These are phyloP conservation scores for Aurantiochytrium sp. DNA, from an alignment of 108 stramenopile genomes.

Conservation along the genomic window DNA sequence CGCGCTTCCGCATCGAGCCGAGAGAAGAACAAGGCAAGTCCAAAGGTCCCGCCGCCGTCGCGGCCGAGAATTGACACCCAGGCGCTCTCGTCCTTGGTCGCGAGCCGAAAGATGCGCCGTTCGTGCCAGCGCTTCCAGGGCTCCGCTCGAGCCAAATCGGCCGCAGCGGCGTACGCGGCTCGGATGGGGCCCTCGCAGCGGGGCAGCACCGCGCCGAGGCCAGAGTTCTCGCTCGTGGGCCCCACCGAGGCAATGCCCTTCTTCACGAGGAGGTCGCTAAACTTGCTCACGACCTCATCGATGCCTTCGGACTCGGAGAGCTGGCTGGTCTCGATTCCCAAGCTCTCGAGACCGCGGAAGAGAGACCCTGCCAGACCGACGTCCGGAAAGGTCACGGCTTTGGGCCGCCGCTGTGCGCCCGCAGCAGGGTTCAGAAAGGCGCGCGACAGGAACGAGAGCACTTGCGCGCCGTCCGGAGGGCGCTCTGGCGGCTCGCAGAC, in stretches of 20 bases:
- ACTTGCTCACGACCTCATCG: constrained; percentile 16
- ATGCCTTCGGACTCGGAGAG: background rate
- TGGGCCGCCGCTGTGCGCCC: background rate
- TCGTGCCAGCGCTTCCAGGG: background rate
- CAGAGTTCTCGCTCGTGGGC: background rate
- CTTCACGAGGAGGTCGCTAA: background rate
- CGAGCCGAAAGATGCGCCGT: background rate
- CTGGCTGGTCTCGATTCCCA: background rate
- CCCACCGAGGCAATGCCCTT: constrained; percentile 13
- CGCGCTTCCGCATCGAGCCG: background rate
- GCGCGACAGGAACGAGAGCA: background rate
- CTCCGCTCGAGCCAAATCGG: background rate
- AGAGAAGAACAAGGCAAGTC: background rate
- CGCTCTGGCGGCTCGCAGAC: background rate
- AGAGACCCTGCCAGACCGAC: background rate
- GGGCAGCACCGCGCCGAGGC: background rate
- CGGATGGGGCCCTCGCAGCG: background rate
- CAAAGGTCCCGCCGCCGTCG: background rate
- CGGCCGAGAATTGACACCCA: background rate
- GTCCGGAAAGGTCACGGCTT: background rate
- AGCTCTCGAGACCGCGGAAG: background rate
- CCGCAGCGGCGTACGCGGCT: background rate
- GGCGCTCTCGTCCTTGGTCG: background rate
- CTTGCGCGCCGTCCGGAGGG: background rate
- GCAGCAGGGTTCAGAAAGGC: background rate